Base-by-base conservation (phyloP, 202 grass and related monocot species). In the Alloteropsis angusta region DNA sequence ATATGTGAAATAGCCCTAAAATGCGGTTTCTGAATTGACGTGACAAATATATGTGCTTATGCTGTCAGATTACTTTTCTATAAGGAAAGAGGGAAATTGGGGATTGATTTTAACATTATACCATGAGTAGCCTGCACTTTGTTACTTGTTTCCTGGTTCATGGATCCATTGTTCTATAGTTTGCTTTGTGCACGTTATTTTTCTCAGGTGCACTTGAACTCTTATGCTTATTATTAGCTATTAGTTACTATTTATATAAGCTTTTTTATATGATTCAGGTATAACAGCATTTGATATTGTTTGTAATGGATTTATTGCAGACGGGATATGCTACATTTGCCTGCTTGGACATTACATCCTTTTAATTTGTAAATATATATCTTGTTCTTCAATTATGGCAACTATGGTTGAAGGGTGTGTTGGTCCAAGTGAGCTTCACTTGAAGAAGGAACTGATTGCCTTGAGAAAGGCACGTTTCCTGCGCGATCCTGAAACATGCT, bases 341-440 rank as follows among this genome's bases (percentile, higher is more conserved):
- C n/a, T n/a, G n/a, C n/a, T n/a, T n/a, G n/a, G n/a, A n/a, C n/a
- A n/a, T n/a, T n/a, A n/a, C n/a, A n/a, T n/a, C n/a, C n/a, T n/a
- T n/a, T n/a, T n/a, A n/a, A n/a, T 84, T 38, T 54, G 60, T 61
- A 63, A 41, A 56, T 46, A 66, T 34, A 49, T 77, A 45, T 68
- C 73, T 39, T 1, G 50, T 72, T 82, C 17, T 59, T 78, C 66
- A 74, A 22, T 53, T 63, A 88, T 71, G 82, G 63, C 61, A n/a
- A 74, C 58, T 77, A 92, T 93, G 85, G 80, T 93, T 77, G 90
- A 88, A 85, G 86, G 67, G 6, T 88, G 83, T 74, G 93, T 83
- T 77, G 93, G 93, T 47, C 93, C 93, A 74, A 97, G 93, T 60
- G 90, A 97, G 72, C 93, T 97, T 85, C 93, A 97, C 84, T 85